A percentile compares a stretch with the other conserved stretches of the same genome.
phyloP scores from a whole-genome alignment of 441 rosid genomes.

The Populus hybrid region DNA sequence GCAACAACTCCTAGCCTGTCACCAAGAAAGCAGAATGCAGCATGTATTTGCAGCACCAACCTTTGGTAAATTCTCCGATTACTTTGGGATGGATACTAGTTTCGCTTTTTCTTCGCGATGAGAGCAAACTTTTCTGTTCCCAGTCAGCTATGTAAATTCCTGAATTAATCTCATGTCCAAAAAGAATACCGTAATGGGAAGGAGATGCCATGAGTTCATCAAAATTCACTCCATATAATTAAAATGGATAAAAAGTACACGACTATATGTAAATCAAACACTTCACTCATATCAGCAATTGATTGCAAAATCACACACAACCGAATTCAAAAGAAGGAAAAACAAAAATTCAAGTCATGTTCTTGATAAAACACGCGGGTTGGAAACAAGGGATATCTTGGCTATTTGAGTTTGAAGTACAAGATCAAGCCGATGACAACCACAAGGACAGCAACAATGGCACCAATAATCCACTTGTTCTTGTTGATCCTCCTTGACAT shows the following conservation, averaged over 20 bases:
- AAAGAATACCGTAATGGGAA: not conserved
- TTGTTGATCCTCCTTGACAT: conserved; percentile 80
- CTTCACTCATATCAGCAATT: conserved; percentile 13
- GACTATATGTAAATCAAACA: not conserved
- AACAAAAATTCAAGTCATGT: not conserved
- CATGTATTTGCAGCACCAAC: not conserved
- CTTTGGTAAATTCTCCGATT: not conserved
- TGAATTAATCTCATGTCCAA: not conserved
- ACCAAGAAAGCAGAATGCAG: not conserved
- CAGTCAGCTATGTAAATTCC: not conserved
- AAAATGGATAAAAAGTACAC: conserved; percentile 2
- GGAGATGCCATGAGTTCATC: not conserved
- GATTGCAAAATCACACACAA: conserved; percentile 21
- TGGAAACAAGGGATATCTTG: not conserved
- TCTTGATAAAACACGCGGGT: not conserved
- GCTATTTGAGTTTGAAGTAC: conserved; percentile 82
- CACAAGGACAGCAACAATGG: conserved; percentile 51
- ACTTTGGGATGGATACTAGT: not conserved
- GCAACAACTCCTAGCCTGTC: not conserved
- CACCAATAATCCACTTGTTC: conserved; percentile 89
- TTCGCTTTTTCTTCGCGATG: not conserved
- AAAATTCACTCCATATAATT: conserved; percentile 7
- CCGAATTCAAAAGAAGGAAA: not conserved
- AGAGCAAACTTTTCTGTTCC: not conserved
- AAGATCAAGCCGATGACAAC: conserved; percentile 57